Base-by-base conservation (phyloP, 1,139 yeast species). In the Diutina neorugosa region DNA sequence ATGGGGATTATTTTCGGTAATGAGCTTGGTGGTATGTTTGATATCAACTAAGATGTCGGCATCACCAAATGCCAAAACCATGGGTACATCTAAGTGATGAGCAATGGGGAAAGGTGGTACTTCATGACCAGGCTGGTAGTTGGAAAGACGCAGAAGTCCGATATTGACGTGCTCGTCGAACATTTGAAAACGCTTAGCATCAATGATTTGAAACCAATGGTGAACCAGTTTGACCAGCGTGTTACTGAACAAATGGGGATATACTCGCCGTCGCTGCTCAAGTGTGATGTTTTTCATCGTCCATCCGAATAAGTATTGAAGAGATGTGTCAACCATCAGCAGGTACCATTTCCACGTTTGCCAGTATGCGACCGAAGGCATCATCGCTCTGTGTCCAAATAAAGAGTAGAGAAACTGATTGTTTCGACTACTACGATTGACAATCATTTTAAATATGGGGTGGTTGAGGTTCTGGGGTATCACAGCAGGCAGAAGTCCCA, bases 31-130 rank as follows among this genome's bases (percentile, higher is more conserved):
- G 44, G 62, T 77, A 53, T 59, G 62, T 9, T 69, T 68, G 11
- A 66, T 75, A 54, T 73, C 74, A 59, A 81, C 67, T 59, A 73
- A 59, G 59, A 76, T 59, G 63, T 70, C 70, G 61, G 69, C 52
- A 71, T 76, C 66, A 56, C 78, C 70, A 57, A 70, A 74, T 37
- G 71, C 67, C 52, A 74, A 60, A 12, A 72, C 54, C 69, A 73
- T 71, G 0, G 75, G 76, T n/a, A 74, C 65, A 52, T 72, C 64
- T 19, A 75, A 66, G 44, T 75, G 77, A 55, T 71, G 63, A 4
- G 21, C 50, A 27, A 61, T 55, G 3, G 80, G 79, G 55, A 74
- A 81, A 2, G 84, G 82, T 0, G 88, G 82, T 4, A 81, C 86
- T 55, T 78, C 69, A 61, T 81, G 65, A 1, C 64, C 61, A 34